Base-by-base conservation (phyloP, 371 early-diverging fungal species). In the Lichtheimia corymbifera region DNA sequence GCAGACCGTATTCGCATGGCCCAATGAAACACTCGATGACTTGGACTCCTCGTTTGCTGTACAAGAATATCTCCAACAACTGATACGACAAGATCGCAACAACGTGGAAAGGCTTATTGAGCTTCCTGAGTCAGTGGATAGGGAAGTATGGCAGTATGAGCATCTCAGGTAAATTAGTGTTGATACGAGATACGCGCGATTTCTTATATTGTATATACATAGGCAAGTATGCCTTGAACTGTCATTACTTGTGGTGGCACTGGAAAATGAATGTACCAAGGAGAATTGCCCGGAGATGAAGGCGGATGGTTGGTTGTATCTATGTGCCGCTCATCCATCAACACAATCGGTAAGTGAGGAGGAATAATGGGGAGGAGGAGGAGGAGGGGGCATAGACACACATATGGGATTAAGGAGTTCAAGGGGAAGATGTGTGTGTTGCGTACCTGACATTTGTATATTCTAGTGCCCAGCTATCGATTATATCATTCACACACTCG, bases 221-320 rank as follows among this genome's bases (percentile, higher is more conserved):
- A 86, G 96, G 70, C 93, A 86, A 67, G 76, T 90, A 0, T 91
- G 95, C 65, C 71, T 92, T 53, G 93, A 96, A 65, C 76, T 97
- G 22, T 91, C 88, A 59, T 83, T 81, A 59, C 76, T 95, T 22
- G 82, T 96, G 15, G 86, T 89, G 1, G 78, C 88, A 53, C 75
- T 96, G 49, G 86, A 84, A 61, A 58, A 72, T 13, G 96, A 94
- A 56, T 97, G 98, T 66, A 92, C 90, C 0, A 74, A 73, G 7
- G 83, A 85, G 25, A 76, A 82, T 12, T 97, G 98, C 66, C 93
- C 93, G 0, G 92, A 93, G 45, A 97, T 97, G 98, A 90, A 93
- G 63, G 96, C 96, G 4, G 87, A 88, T 49, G 96, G 95, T 20
- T 93, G 92, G 90, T 76, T 90, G 58, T 96, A 93, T 77, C 86